Base-by-base conservation (phyloP, 805 yeast genomes). In the Starmera quercuum region DNA sequence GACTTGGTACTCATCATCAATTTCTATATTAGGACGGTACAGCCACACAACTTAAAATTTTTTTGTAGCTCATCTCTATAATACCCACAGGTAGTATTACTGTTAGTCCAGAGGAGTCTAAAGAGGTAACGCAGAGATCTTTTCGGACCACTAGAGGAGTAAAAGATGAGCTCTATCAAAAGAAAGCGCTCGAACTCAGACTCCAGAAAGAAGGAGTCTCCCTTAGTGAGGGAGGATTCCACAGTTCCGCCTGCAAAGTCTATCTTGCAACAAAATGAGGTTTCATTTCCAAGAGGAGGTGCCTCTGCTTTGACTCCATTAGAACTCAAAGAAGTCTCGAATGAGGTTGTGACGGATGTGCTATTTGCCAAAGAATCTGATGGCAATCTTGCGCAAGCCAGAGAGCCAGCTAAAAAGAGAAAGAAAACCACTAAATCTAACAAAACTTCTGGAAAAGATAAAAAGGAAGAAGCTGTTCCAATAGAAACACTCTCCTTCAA, bases 271-370 rank as follows among this genome's bases (percentile, higher is more conserved):
- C 55, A 59, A 31, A 47, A 56, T 27, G 67, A 63, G 20, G 57
- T 56, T 17, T 54, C 72, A 13, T 92, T 92, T 54, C 98, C 98
- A 32, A 83, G 99, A 75, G 98, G 98, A 47, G 98, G 98, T 32
- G 76, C 81, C 10, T 73, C 90, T 19, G 84, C 77, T 18, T 70
- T 92, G 51, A 75, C 95, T 4, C 87, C 97, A 6, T 63, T 92
- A 44, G 99, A 92, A 60, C 77, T 86, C 45, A 87, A 86, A 56
- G 92, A 86, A 53, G 90, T 90, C 33, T 80, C 95, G 26, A 87
- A 86, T 54, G 95, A 90, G 58, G 99, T 90, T 31, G 78, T 88
- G 16, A 75, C 73, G 42, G 98, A 92, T 61, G 92, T 84, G 26
- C 63, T 88, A 32, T 83, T 84, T 41, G 90, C 54, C 25, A 54